Base-by-base conservation (phyloP, 148 eudicot genomes). In the Persicaria maculosa region DNA sequence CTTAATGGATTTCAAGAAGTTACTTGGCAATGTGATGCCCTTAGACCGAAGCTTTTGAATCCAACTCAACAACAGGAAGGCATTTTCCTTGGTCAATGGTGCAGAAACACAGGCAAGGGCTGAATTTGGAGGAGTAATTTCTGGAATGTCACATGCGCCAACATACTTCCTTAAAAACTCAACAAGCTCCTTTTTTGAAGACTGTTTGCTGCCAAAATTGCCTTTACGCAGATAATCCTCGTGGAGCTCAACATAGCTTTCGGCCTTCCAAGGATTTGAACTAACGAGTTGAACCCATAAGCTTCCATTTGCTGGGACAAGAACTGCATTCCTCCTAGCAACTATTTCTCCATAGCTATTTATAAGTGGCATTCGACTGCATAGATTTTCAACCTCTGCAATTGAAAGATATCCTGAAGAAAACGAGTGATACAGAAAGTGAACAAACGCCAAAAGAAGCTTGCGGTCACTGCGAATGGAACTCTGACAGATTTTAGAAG, bases 241-340 rank as follows among this genome's bases (percentile, higher is more conserved):
- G 6, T 84, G 82, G 36, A 88, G 78, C 81, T 83, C 90, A 70
- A 85, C 74, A 76, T 74, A 87, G 19, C 79, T 79, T 14, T 79
- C 80, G 16, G 52, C 12, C 54, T 68, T 78, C 93, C 93, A 91
- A 7, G 85, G 86, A 80, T 87, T 85, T 40, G 88, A 83, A 57
- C 89, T 88, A 17, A 87, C 70, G 53, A 91, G 74, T 44, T 81
- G 80, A 4, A 84, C 80, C 93, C 93, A 91, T 59, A 80, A 80
- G 85, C 96, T 90, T 15, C 83, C 86, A 5, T 79, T 80, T 0
- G 92, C 86, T 50, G 96, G 96, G 72, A 90, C 84, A 72, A 90
- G 86, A 57, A 83, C 84, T 25, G 79, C 80, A 20, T 59, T 54
- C 50, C 80, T 62, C 7, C 4, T 0, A 12, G 20, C 17, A 47